Base-by-base conservation (phyloP, 1,284 basidiomycete species). In the Ustilago tritici region DNA sequence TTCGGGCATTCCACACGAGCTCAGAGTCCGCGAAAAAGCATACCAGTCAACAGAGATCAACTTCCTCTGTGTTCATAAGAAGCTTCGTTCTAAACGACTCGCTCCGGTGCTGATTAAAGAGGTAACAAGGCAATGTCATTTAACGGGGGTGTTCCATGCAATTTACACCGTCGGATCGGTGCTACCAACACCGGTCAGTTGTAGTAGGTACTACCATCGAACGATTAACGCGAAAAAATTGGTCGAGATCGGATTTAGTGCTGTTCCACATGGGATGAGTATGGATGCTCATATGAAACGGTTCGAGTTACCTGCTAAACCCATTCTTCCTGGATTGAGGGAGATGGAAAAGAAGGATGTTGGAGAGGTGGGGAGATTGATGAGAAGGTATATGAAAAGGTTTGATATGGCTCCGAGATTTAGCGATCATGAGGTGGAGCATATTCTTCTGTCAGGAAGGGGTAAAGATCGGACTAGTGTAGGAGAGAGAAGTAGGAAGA, bases 31-130 rank as follows among this genome's bases (percentile, higher is more conserved):
- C 10, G 68, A 83, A 19, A 73, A 79, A 40, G 32, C 75, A 17
- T 77, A 78, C 59, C 84, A 83, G 47, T 68, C 73, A 28, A 76
- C 92, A 81, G 97, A 99, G 87, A 96, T 99, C 88, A 99, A 99
- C 87, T 99, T 95, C 87, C 91, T 99, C 57, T 98, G 95, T 82
- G 92, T 98, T 4, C 96, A 98, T 90, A 99, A 99, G 88, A 98
- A 98, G 87, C 88, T 99, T 55, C 92, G 97, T 14, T 93, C 94
- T 6, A 99, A 98, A 87, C 93, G 97, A 40, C 89, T 99, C 19
- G 93, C 97, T 0, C 97, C 97, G 0, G 93, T 99, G 32, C 90
- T 99, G 58, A 99, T 99, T 88, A 98, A 98, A 87, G 97, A 99
- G 87, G 93, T 99, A 34, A 99, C 97, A 0, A 90, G 97, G 17